A percentile compares a stretch with the other conserved stretches of the same genome.
phyloP scores from a whole-genome alignment of 305 asterid genomes.

The Fraxinus dipetala region DNA sequence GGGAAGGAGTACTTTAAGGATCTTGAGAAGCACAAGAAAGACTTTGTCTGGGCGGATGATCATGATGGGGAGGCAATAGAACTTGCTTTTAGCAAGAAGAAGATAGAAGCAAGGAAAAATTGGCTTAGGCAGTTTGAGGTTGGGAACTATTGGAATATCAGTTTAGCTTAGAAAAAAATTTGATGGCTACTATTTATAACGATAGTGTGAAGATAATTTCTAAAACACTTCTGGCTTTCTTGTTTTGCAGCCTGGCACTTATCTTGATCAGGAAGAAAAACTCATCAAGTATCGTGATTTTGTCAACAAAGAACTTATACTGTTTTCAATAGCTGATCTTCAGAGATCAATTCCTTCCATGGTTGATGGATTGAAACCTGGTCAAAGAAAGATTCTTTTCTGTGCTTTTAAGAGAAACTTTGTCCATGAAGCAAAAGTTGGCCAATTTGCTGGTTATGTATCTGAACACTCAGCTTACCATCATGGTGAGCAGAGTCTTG shows the following conservation, averaged over 20 bases:
- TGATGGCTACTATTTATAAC: background rate
- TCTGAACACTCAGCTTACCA: conserved; percentile 97
- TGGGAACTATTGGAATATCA: background rate
- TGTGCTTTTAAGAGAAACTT: conserved; percentile 89
- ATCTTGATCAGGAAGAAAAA: conserved; percentile 63
- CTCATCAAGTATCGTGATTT: conserved; percentile 77
- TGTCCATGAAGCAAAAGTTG: conserved; percentile 73
- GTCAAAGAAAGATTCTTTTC: conserved; percentile 89
- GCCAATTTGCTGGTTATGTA: conserved; percentile 90
- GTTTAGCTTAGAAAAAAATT: background rate
- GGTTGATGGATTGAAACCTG: conserved; percentile 98
- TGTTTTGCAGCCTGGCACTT: conserved; percentile 80
- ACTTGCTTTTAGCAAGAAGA: conserved; percentile 95
- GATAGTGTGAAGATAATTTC: background rate
- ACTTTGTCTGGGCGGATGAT: conserved; percentile 70
- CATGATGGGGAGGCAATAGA: conserved; percentile 94
- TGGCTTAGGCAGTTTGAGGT: conserved; percentile 98
- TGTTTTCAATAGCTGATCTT: conserved; percentile 85
- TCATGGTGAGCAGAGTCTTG: conserved; percentile 93
- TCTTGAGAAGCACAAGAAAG: conserved; percentile 79
- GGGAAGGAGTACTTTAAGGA: conserved; percentile 84
- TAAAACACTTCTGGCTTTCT: background rate
- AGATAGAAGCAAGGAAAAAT: conserved; percentile 86
- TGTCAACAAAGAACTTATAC: conserved; percentile 85
- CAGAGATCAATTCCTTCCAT: conserved; percentile 96